Percentiles rank a stretch among this genome's conserved stretches.
These are phyloP conservation scores for Monascus ruber DNA, from an alignment of 2,329 filamentous ascomycete genomes.

Conservation along the genomic window DNA sequence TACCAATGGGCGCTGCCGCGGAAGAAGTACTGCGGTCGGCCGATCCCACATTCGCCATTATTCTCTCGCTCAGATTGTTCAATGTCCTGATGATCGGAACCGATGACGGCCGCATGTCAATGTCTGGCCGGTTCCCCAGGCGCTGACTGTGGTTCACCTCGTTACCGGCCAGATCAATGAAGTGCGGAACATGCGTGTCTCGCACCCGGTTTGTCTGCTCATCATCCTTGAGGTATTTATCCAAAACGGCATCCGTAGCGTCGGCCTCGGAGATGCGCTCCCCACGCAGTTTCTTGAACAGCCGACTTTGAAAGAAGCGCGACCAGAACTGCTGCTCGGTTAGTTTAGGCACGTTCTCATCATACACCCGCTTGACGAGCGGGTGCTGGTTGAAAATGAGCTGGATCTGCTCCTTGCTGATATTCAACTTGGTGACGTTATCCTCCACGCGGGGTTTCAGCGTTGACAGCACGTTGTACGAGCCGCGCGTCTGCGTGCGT, in stretches of 20 bases:
- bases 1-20: conserved; percentile 43
- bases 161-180: conserved; percentile 87
- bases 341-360: conserved; percentile 79
- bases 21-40: conserved; percentile 56
- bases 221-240: conserved; percentile 70
- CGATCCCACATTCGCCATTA: conserved; percentile 77
- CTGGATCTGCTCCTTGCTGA: conserved; percentile 84
- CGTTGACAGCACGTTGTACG: conserved; percentile 86
- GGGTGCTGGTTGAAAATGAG: conserved; percentile 91
- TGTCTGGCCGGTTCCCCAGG: conserved; percentile 75
- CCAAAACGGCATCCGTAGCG: conserved; percentile 64
- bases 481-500: conserved; percentile 69
- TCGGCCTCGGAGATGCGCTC: conserved; percentile 75
- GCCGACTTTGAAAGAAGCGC: conserved; percentile 78
- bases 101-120: conserved; percentile 72
- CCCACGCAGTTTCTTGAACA: conserved; percentile 85
- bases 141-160: conserved; percentile 87
- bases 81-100: conserved; percentile 79
- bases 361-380: conserved; percentile 77
- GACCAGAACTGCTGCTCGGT: conserved; percentile 81
- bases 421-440: conserved; percentile 64
- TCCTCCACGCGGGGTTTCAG: conserved; percentile 71
- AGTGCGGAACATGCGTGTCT: conserved; percentile 63
- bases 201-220: conserved; percentile 42
- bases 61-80: conserved; percentile 84